Percentiles rank a stretch among this genome's conserved stretches.
phyloP scores from a whole-genome alignment of 306 rosid genomes.

The Begonia loranthoides region DNA sequence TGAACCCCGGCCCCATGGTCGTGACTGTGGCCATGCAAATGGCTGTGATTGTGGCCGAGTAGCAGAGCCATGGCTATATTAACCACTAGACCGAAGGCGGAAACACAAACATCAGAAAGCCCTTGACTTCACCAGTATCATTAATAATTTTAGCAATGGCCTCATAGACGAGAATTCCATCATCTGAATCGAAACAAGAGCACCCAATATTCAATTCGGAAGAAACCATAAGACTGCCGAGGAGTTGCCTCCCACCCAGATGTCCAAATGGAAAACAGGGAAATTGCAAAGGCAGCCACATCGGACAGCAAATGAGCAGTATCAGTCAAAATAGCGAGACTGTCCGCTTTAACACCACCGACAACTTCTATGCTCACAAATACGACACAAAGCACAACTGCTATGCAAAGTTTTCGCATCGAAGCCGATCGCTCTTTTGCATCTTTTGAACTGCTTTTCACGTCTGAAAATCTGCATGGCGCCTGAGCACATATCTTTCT shows the following conservation, averaged over 20 bases:
- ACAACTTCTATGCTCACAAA: slow-evolving; percentile 35
- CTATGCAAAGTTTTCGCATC: slow-evolving; percentile 28
- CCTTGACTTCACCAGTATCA: slow-evolving; percentile 29
- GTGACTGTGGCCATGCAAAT: slow-evolving; percentile 6
- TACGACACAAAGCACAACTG: slow-evolving; percentile 24
- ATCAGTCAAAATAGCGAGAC: too few species aligned
- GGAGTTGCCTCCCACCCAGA: too few species aligned
- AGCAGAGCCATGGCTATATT: slow-evolving; percentile 31
- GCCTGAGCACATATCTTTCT: slow-evolving; percentile 32
- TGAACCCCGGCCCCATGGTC: too few species aligned
- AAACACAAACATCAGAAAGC: slow-evolving; percentile 31
- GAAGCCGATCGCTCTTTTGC: slow-evolving; percentile 29
- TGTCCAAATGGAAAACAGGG: too few species aligned
- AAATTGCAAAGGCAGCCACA: too few species aligned
- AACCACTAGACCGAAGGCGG: slow-evolving; percentile 33
- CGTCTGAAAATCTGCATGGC: slow-evolving; percentile 33
- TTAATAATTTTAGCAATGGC: slow-evolving; percentile 25
- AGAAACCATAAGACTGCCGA: slow-evolving; percentile 23
- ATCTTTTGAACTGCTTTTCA: slow-evolving; percentile 24
- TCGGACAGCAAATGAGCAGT: too few species aligned
- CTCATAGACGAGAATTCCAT: slow-evolving; percentile 40
- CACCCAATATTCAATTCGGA: slow-evolving; percentile 34
- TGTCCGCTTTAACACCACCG: too few species aligned
- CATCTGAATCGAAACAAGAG: slow-evolving; percentile 42
- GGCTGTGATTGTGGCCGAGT: slow-evolving; percentile 29